Percentiles rank a stretch among this genome's conserved stretches.
phyloP scores from a whole-genome alignment of 1,139 yeast genomes.

The Yamadazyma oceani region DNA sequence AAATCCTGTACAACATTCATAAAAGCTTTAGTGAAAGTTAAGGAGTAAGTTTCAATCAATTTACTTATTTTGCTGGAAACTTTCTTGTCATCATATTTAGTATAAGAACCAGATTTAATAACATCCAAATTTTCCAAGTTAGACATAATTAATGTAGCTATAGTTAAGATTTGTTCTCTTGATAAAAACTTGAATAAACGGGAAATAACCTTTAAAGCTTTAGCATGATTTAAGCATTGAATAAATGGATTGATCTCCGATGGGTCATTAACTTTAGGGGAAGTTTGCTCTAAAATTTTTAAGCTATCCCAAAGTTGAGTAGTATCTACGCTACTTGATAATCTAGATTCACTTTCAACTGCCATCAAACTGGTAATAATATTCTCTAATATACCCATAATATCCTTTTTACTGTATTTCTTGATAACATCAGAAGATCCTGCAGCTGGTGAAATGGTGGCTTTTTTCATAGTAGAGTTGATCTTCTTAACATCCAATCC shows the following conservation, averaged over 20 bases:
- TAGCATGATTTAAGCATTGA: constrained; percentile 79
- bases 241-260: constrained; percentile 72
- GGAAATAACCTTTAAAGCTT: constrained; percentile 86
- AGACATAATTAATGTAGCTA: constrained; percentile 77
- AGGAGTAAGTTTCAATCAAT: constrained; percentile 76
- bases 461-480: constrained; percentile 19
- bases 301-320: constrained; percentile 75
- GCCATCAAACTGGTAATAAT: constrained; percentile 77
- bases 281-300: constrained; percentile 57
- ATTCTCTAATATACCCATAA: constrained; percentile 64
- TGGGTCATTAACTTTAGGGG: constrained; percentile 46
- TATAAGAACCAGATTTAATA: constrained; percentile 75
- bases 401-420: constrained; percentile 43
- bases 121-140: constrained; percentile 82
- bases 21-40: constrained; percentile 80
- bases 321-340: constrained; percentile 53
- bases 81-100: constrained; percentile 53
- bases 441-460: constrained; percentile 21
- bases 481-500: constrained; percentile 18
- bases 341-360: constrained; percentile 82
- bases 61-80: constrained; percentile 58
- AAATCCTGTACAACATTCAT: constrained; percentile 86
- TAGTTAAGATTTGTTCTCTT: constrained; percentile 74
- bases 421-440: constrained; percentile 25
- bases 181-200: constrained; percentile 83